phyloP scores from a whole-genome alignment of 208 protist species.

The Strigomonas galati region DNA sequence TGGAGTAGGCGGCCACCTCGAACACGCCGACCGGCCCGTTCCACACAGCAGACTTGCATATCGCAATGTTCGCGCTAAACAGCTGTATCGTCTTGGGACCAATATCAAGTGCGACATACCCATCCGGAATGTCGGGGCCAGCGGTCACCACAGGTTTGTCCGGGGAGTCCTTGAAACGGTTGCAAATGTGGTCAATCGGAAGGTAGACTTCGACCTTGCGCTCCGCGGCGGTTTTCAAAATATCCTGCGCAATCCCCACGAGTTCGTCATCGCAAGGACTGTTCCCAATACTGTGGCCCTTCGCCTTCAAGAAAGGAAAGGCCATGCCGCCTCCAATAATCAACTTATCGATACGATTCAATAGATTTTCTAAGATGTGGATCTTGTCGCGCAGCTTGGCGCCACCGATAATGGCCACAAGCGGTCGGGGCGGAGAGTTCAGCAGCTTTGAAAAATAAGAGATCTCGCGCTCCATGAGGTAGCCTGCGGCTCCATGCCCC shows the following conservation, averaged over 20 bases:
- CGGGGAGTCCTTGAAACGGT: slow-evolving; percentile 87
- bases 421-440: slow-evolving; percentile 70
- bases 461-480: slow-evolving; percentile 99
- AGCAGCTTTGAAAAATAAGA: slow-evolving; percentile 96
- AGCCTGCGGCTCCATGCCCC: slow-evolving; percentile 93
- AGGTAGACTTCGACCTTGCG: slow-evolving; percentile 97
- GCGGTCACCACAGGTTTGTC: slow-evolving; percentile 65
- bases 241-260: slow-evolving; percentile 62
- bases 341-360: slow-evolving; percentile 97
- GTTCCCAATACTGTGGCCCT: slow-evolving; percentile 89
- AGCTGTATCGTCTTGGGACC: slow-evolving; percentile 88
- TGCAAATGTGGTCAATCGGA: slow-evolving; percentile 96
- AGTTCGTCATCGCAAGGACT: slow-evolving; percentile 95
- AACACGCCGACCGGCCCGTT: slow-evolving; percentile 98
- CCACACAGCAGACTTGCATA: slow-evolving; percentile 94
- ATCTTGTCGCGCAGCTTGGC: slow-evolving; percentile 99
- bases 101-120: slow-evolving; percentile 96
- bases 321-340: slow-evolving; percentile 99
- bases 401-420: slow-evolving; percentile 97
- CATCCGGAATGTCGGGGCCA: slow-evolving; percentile 66
- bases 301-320: slow-evolving; percentile 96
- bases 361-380: slow-evolving; percentile 98
- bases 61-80: slow-evolving; percentile 75
- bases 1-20: slow-evolving; percentile 94
- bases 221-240: slow-evolving; percentile 95